Conservation (phyloP, 2,329 filamentous ascomycete genomes). For the Chaetothyriales sp. region DNA sequence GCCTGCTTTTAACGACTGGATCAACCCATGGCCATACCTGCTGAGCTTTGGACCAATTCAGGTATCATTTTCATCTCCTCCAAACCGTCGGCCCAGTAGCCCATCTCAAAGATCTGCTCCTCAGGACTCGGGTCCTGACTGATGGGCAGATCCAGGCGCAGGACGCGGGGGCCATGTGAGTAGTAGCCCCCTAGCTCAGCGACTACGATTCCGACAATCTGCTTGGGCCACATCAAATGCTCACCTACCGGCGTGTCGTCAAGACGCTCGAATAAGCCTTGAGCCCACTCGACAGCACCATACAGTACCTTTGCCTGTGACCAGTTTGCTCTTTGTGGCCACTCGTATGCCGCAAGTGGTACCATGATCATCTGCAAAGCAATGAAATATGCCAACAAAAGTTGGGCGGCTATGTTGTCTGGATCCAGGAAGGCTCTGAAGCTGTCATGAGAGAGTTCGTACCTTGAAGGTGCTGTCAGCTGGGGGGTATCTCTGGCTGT, state of each 20-base stretch:
- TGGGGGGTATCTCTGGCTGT: not conserved
- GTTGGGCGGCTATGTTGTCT: conserved; percentile 27
- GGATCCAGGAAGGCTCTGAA: conserved; percentile 32
- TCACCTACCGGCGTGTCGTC: conserved; percentile 21
- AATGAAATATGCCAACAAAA: conserved; percentile 35
- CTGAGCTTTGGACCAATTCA: not conserved
- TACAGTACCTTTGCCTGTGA: conserved; percentile 8
- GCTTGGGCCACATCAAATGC: conserved; percentile 23
- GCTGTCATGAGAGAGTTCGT: conserved; percentile 25
- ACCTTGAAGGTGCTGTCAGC: conserved; percentile 7
- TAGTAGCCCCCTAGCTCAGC: not conserved
- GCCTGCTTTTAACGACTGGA: not conserved
- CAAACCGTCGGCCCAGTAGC: not conserved
- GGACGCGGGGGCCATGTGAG: not conserved
- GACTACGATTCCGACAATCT: not conserved
- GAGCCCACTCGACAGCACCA: conserved; percentile 26
- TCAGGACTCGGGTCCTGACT: not conserved
- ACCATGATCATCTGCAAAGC: conserved; percentile 31
- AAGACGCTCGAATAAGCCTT: conserved; percentile 21
- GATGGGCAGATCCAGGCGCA: not conserved
- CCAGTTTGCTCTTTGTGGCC: conserved; percentile 12
- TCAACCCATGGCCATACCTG: not conserved
- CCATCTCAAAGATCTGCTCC: not conserved
- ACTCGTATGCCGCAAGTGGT: conserved; percentile 24
- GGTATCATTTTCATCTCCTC: not conserved